These are phyloP conservation scores for Ascoidea tarda DNA, from an alignment of 805 yeast species.

Conservation along the genomic window DNA sequence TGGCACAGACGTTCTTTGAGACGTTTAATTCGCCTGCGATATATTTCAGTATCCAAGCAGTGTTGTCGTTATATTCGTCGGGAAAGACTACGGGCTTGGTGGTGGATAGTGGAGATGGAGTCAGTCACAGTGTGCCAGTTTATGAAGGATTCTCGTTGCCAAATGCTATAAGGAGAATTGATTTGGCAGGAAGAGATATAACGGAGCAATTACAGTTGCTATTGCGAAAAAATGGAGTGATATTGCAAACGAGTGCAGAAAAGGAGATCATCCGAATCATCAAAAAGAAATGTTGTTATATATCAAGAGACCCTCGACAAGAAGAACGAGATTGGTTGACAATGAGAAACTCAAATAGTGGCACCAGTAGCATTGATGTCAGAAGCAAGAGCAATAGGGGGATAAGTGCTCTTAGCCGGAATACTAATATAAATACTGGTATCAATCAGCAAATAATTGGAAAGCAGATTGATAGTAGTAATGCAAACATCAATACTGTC, in stretches of 20 bases:
- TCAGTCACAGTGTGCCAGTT: conserved; percentile 75
- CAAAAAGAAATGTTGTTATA: conserved; percentile 62
- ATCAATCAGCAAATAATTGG: background rate
- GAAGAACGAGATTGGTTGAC: conserved; percentile 37
- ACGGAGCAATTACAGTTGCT: conserved; percentile 62
- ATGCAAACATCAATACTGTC: background rate
- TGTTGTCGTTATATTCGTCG: conserved; percentile 70
- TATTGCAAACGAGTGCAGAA: conserved; percentile 60
- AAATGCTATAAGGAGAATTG: conserved; percentile 56
- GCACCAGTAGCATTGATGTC: conserved; percentile 2
- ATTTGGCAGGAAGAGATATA: conserved; percentile 77
- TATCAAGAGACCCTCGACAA: conserved; percentile 38
- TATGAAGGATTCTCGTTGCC: conserved; percentile 80
- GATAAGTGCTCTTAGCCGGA: too few species aligned
- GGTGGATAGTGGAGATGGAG: conserved; percentile 89
- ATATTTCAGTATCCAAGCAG: conserved; percentile 64
- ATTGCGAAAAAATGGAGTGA: conserved; percentile 52
- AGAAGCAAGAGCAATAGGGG: conserved; percentile 4
- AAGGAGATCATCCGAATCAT: conserved; percentile 65
- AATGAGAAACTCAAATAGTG: conserved; percentile 7
- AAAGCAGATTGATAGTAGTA: background rate
- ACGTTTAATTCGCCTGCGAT: conserved; percentile 64
- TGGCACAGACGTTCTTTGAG: conserved; percentile 58
- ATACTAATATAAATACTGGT: conserved; percentile 3
- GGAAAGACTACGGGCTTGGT: conserved; percentile 89